These are phyloP conservation scores for Zalaria sp. DNA, from an alignment of 2,329 filamentous ascomycete species.

Conservation along the genomic window DNA sequence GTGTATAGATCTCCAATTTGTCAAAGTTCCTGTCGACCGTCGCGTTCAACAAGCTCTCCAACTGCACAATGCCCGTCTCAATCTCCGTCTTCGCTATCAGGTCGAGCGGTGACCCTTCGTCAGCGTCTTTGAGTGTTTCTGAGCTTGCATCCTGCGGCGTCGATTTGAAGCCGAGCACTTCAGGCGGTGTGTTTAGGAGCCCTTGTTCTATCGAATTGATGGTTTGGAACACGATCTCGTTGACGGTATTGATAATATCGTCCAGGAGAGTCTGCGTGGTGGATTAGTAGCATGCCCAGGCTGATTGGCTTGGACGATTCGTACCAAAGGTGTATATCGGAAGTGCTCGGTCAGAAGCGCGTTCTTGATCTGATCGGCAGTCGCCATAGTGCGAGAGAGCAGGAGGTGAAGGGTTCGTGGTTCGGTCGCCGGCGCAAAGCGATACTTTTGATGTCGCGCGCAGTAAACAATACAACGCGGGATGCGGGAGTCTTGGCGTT, in stretches of 20 bases:
- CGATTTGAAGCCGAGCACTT: slow-evolving; percentile 63
- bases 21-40: slow-evolving; percentile 38
- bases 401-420: not conserved
- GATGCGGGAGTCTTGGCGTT: too few relatives aligned
- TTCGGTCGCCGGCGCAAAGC: not conserved
- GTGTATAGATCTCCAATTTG: slow-evolving; percentile 57
- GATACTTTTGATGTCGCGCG: not conserved
- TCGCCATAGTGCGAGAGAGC: slow-evolving; percentile 23
- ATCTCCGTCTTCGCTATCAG: slow-evolving; percentile 54
- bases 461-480: too few relatives aligned
- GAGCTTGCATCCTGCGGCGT: slow-evolving; percentile 4
- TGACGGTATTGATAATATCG: slow-evolving; percentile 95
- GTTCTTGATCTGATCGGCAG: slow-evolving; percentile 29
- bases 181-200: slow-evolving; percentile 58
- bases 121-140: slow-evolving; percentile 10
- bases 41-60: slow-evolving; percentile 35
- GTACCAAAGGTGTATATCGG: slow-evolving; percentile 79
- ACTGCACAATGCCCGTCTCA: slow-evolving; percentile 54
- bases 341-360: slow-evolving; percentile 87
- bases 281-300: slow-evolving; percentile 1
- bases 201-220: slow-evolving; percentile 78
- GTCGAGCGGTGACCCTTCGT: slow-evolving; percentile 20
- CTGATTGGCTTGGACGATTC: slow-evolving; percentile 18
- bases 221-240: slow-evolving; percentile 81
- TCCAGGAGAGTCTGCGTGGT: slow-evolving; percentile 66